phyloP scores from a whole-genome alignment of 169 alveolate genomes.

The Cryptosporidium parvum region DNA sequence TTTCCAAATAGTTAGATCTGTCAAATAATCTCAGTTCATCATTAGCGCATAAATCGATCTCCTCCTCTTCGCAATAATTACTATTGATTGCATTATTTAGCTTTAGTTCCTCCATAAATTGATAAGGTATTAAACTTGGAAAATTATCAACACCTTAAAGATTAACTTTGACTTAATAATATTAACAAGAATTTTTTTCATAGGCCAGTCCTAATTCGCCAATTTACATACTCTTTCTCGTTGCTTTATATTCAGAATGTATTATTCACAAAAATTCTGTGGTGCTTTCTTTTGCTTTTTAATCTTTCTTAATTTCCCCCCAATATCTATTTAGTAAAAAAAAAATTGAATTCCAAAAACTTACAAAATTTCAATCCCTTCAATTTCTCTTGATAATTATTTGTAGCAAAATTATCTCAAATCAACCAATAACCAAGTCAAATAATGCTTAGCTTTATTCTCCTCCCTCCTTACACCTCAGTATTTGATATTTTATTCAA shows the following conservation, averaged over 20 bases:
- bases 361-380: not conserved
- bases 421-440: not conserved
- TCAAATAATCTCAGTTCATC: constrained; percentile 36
- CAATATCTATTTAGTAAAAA: too few species aligned
- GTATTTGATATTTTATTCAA: not conserved
- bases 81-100: constrained; percentile 3
- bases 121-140: not conserved
- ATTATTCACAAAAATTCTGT: not conserved
- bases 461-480: not conserved
- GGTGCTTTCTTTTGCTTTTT: not conserved
- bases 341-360: too few species aligned
- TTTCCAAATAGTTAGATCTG: not conserved
- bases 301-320: not conserved
- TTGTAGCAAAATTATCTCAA: not conserved
- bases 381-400: not conserved
- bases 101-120: constrained; percentile 19
- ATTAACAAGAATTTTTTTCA: not conserved
- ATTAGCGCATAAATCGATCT: not conserved
- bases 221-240: not conserved
- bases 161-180: not conserved
- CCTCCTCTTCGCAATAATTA: constrained; percentile 56
- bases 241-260: not conserved
- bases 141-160: not conserved
- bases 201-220: not conserved
- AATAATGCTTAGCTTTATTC: not conserved